Evolutionary conservation across 164 flowering plant species (phyloP).

Genomic region (Piper betle): DNA sequence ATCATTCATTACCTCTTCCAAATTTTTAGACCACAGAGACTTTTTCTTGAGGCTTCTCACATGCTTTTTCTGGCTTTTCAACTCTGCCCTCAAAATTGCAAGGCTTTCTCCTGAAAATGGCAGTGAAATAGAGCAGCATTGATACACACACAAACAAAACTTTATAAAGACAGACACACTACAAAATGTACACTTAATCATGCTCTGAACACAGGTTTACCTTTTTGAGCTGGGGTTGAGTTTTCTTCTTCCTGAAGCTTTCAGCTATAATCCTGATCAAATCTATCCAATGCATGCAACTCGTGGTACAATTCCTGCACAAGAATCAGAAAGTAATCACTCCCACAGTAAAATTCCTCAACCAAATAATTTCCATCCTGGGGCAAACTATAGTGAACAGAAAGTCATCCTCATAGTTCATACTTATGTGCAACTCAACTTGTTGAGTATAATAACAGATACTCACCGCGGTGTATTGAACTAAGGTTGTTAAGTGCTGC

Average conservation of each 20-base stretch:
- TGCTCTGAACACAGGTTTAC: conserved; percentile 12
- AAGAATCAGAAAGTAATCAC: conserved; percentile 6
- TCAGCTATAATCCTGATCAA: conserved; percentile 74
- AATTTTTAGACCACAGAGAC: conserved; percentile 88
- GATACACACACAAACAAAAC: neutral
- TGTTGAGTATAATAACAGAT: conserved; percentile 4
- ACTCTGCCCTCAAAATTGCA: conserved; percentile 61
- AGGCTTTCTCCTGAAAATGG: conserved; percentile 65
- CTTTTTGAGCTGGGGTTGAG: conserved; percentile 49
- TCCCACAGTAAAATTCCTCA: neutral
- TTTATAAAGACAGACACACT: neutral
- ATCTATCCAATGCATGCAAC: conserved; percentile 79
- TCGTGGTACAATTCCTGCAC: conserved; percentile 88
- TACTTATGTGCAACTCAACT: too few relatives aligned
- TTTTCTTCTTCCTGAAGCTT: conserved; percentile 83
- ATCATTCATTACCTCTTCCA: conserved; percentile 69
- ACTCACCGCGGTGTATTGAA: conserved; percentile 84
- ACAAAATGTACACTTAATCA: neutral
- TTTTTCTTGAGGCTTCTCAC: conserved; percentile 80
- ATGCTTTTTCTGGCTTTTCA: conserved; percentile 86
- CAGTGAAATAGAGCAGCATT: neutral
- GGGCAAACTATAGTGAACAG: neutral
- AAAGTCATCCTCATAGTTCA: neutral
- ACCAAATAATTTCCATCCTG: neutral
- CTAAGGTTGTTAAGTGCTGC: conserved; percentile 57